Base-by-base conservation (phyloP, 345 rosid species). In the Camelina sativa region DNA sequence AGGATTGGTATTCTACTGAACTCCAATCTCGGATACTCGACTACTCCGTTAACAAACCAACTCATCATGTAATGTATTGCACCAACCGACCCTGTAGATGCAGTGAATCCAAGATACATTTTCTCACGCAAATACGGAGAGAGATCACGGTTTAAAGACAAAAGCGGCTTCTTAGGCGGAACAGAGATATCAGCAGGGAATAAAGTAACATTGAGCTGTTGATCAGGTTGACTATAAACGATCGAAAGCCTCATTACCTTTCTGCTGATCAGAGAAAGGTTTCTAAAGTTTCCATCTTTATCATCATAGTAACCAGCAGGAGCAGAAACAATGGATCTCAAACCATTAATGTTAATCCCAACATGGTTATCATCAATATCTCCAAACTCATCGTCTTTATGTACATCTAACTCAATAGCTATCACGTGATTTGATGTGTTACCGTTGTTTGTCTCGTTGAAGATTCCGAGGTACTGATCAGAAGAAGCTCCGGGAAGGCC, bases 101-200 rank as follows among this genome's bases (percentile, higher is more conserved):
- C 84, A 4, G 90, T 82, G 83, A 91, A 84, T 13, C 95, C 97
- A 6, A 86, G 52, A 61, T 81, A 83, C 87, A 77, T 84, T 19
- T 76, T 35, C 32, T 81, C 81, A 53, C 68, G 37, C 28, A 91
- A 30, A 63, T 76, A 25, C 0, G 74, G 58, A 1, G 88, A 85
- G 43, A 89, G 78, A 82, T 87, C 84, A 13, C 41, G 23, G 11
- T 15, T n/a, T 34, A 59, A 15, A 35, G 91, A 87, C 79, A 91
- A n/a, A 17, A 91, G 86, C 1, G 92, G 91, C 22, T 6, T 43
- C 15, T 62, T 66, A 4, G 61, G 57, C 0, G 62, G 37, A 28
- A 50, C 59, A 30, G 59, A n/a, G 41, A 76, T 54, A 12, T 69
- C 58, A 8, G 76, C 15, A 1, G 88, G 85, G 67, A 85, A 83